Evolutionary conservation across 176 grass and related monocot genomes (phyloP), one percentile per base, ranked within the genome.

Genomic region (Carex littledalei): DNA sequence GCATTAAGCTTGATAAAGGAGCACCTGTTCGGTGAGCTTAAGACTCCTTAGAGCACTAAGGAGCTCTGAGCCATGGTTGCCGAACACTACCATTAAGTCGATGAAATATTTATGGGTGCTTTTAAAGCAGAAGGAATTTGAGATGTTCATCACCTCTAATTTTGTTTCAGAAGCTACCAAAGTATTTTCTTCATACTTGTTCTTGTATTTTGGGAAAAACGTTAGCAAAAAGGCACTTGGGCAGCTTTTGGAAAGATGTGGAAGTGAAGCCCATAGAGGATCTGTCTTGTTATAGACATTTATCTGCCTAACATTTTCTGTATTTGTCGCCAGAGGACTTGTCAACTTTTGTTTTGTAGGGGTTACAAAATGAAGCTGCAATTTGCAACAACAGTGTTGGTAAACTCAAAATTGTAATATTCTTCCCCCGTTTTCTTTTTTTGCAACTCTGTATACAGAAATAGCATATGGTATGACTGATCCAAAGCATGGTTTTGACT

Each of bases 401-500:
- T 56, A 16, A 56, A 26, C 12, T 55, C 22, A 34, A 56, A 24
- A 55, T 35, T 34, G 7, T 78, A 78, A 78, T 78, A 77, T 78
- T 47, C 15, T 45, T 21, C 16, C 17, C 37, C 61, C 70, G n/a
- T 79, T 84, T 21, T 63, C 32, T 45, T 90, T 86, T 88, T 88
- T 31, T 74, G 24, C 8, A 1, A 45, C 32, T 59, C 10, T 63
- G 9, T 84, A 67, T 90, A 31, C 91, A 96, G 92, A 98, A 88
- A 98, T 98, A 88, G 90, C 96, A 37, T 95, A 95, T 84, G 93
- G 84, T 72, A 91, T 91, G 49, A 90, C 84, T 84, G 93, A 98
- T 91, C 89, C 91, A 21, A 88, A 90, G 67, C 93, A 94, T 88
- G 96, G 96, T 24, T 98, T 93, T 73, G 91, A 98, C 84, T 95